phyloP scores from a whole-genome alignment of 2,329 filamentous ascomycete genomes.

The Calonectria pteridis region DNA sequence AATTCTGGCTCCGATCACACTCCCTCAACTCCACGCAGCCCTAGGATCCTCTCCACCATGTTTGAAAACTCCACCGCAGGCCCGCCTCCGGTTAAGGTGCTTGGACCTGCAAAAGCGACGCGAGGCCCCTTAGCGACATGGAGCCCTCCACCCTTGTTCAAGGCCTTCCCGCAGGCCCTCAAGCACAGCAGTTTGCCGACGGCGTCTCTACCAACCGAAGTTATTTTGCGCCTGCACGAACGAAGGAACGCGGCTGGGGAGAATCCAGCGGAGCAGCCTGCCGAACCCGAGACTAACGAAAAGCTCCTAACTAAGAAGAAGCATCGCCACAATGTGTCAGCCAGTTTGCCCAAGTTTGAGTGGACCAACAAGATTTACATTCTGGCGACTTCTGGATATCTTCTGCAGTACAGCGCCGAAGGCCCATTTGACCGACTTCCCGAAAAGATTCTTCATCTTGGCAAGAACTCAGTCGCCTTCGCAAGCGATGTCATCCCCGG shows the following conservation, averaged over 20 bases:
- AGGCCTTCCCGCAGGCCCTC: conserved; percentile 87
- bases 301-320: conserved; percentile 58
- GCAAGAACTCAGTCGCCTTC: conserved; percentile 82
- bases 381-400: conserved; percentile 76
- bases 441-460: conserved; percentile 79
- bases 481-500: conserved; percentile 85
- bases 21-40: conserved; percentile 42
- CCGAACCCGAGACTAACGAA: conserved; percentile 42
- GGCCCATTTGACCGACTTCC: conserved; percentile 79
- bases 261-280: conserved; percentile 29
- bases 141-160: conserved; percentile 83
- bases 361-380: conserved; percentile 81
- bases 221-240: conserved; percentile 73
- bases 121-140: conserved; percentile 60
- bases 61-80: conserved; percentile 36
- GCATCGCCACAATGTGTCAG: conserved; percentile 58
- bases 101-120: conserved; percentile 34
- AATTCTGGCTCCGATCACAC: conserved; percentile 52
- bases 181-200: conserved; percentile 79
- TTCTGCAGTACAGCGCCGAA: conserved; percentile 80
- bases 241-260: conserved; percentile 52
- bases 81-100: conserved; percentile 27
- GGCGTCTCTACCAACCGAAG: conserved; percentile 76
- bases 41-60: conserved; percentile 42
- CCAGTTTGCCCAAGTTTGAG: conserved; percentile 64